Percentiles rank a stretch among this genome's conserved stretches.
These are phyloP conservation scores for Fusarium sp. DNA, from an alignment of 2,329 filamentous ascomycete species.

Conservation along the genomic window DNA sequence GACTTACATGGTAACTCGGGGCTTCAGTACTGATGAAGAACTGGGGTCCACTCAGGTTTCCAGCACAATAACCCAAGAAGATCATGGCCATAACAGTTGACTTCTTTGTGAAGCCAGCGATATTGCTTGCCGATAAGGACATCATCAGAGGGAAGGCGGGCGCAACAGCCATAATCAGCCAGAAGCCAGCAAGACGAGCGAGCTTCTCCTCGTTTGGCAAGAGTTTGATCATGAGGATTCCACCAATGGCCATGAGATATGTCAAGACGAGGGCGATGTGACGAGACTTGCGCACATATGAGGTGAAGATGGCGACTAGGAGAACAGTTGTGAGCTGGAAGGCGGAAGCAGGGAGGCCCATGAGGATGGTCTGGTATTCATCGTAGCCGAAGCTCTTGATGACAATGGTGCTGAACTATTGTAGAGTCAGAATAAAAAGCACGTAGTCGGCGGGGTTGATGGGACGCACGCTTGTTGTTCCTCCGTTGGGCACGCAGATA, in stretches of 20 bases:
- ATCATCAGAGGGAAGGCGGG: slow-evolving; percentile 56
- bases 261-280: slow-evolving; percentile 15
- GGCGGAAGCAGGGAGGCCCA: slow-evolving; percentile 18
- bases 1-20: slow-evolving; percentile 14
- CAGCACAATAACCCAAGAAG: slow-evolving; percentile 69
- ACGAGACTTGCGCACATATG: slow-evolving; percentile 25
- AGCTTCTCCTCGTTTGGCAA: slow-evolving; percentile 26
- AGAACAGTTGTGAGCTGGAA: slow-evolving; percentile 34
- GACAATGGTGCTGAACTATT: slow-evolving; percentile 37
- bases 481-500: slow-evolving; percentile 31
- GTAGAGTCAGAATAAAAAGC: background rate
- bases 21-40: slow-evolving; percentile 21
- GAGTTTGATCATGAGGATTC: slow-evolving; percentile 35
- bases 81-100: slow-evolving; percentile 66
- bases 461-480: slow-evolving; percentile 20
- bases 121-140: slow-evolving; percentile 67
- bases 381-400: slow-evolving; percentile 39
- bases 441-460: background rate
- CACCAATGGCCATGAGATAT: slow-evolving; percentile 29
- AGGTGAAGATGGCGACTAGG: slow-evolving; percentile 25
- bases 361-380: slow-evolving; percentile 27
- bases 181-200: slow-evolving; percentile 35
- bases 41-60: slow-evolving; percentile 70
- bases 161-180: slow-evolving; percentile 68
- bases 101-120: slow-evolving; percentile 73